phyloP scores from a whole-genome alignment of 192 early-diverging fungal species.

The Coemansia sp. region DNA sequence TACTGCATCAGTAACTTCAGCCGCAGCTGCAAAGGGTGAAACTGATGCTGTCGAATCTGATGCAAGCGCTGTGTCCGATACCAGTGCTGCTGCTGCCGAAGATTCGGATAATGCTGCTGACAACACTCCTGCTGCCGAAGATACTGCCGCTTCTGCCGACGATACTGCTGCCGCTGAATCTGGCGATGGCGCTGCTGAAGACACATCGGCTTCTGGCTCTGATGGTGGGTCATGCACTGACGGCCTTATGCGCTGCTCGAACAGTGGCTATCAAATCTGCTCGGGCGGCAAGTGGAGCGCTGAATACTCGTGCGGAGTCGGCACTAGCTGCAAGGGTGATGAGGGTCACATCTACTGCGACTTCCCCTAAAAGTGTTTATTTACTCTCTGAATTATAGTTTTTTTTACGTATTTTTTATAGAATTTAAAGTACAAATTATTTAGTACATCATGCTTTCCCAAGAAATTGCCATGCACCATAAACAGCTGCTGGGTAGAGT shows the following conservation, averaged over 20 bases:
- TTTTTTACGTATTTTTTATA: no score
- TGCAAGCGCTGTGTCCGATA: not conserved
- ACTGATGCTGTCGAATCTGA: not conserved
- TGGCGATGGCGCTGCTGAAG: not conserved
- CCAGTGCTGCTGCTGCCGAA: not conserved
- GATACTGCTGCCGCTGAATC: not conserved
- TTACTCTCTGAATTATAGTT: no score
- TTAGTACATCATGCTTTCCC: no score
- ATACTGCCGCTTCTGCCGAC: not conserved
- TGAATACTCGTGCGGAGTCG: constrained; percentile 27
- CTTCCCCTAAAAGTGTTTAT: constrained; percentile 6
- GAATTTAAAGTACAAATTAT: no score
- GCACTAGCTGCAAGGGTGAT: constrained; percentile 24
- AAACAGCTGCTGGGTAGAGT: no score
- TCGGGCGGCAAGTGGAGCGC: constrained; percentile 21
- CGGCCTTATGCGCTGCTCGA: constrained; percentile 31
- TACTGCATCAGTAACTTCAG: not conserved
- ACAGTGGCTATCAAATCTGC: constrained; percentile 33
- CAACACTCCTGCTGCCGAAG: not conserved
- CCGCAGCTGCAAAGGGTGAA: not conserved
- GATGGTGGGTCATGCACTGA: constrained; percentile 7
- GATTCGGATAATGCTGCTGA: not conserved
- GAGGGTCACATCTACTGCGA: constrained; percentile 32
- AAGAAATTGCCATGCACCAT: no score
- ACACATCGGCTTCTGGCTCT: not conserved